Evolutionary conservation across 2,329 filamentous ascomycete genomes (phyloP), one percentile per base, ranked within the genome.

Genomic region (Aspergillus pseudoglaucus): DNA sequence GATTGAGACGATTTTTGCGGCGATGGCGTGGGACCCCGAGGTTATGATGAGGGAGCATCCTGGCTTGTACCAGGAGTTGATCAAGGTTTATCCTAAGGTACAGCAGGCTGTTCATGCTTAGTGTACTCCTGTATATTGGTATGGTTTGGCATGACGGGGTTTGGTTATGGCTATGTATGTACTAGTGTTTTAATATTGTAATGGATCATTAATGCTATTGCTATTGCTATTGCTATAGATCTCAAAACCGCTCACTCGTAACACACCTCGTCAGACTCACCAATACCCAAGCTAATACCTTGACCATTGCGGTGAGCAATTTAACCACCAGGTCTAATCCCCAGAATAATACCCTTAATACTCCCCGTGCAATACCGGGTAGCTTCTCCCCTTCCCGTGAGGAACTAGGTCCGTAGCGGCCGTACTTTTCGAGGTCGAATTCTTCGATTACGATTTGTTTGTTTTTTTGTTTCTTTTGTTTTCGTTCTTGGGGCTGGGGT

Each of bases 1-100:
- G n/a, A 82, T 95, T 53, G 87, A 95, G 57, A 94, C 90, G 0
- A 87, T 95, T 52, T 96, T 96, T 59, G 88, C 95, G 0, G 90
- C 88, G 2, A 77, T 77, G 66, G 80, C 78, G 2, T 83, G 80
- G 79, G 79, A 82, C 63, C 79, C 79, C 7, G 67, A 74, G 47
- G 86, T 91, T 7, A 73, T 95, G 73, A 85, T 89, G 37, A 6
- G 37, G 15, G 37, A 30, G 25, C 25, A 30, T 30, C 82, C 84
- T 0, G 88, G 94, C 52, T 70, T 97, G 42, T 96, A 91, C 66
- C 73, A 82, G 14, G 78, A 81, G 52, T 85, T 97, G 82, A 76
- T 95, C 1, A 72, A 77, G 45, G 83, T 95, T 12, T 96, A 95
- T 63, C 90, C 90, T 6, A 81, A 86, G 53, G 85, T 95, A 3